Percentiles rank a stretch among this genome's conserved stretches.
Evolutionary conservation across 2,329 filamentous ascomycete genomes (phyloP).

Genomic region (Colletotrichum viniferum): DNA sequence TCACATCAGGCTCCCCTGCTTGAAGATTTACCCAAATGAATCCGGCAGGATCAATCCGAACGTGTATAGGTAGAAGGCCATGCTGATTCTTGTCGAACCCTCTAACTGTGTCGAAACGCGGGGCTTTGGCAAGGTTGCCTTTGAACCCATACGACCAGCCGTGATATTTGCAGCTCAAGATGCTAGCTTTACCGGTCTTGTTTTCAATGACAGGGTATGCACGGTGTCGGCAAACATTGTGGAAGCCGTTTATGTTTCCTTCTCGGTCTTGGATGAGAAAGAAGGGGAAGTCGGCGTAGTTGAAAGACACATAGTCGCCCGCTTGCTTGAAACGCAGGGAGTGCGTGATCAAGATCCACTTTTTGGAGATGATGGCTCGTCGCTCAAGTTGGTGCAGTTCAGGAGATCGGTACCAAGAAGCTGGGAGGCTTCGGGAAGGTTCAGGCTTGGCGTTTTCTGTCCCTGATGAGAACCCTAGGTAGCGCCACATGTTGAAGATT

Average conservation of each 20-base stretch:
- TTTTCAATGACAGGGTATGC: conserved; percentile 25
- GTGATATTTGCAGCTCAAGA: conserved; percentile 38
- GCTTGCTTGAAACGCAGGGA: conserved; percentile 21
- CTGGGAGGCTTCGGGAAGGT: conserved; percentile 25
- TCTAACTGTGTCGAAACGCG: conserved; percentile 40
- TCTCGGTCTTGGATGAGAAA: conserved; percentile 26
- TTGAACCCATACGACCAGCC: conserved; percentile 49
- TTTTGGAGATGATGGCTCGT: conserved; percentile 42
- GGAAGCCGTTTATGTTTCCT: conserved; percentile 23
- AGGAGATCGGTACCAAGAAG: conserved; percentile 26
- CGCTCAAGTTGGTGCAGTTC: conserved; percentile 45
- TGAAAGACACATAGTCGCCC: conserved; percentile 22
- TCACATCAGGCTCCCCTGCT: conserved; percentile 35
- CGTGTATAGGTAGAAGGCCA: conserved; percentile 39
- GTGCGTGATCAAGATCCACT: conserved; percentile 33
- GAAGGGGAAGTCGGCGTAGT: conserved; percentile 25
- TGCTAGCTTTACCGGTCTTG: conserved; percentile 18
- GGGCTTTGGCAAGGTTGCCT: conserved; percentile 46
- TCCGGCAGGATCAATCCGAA: conserved; percentile 47
- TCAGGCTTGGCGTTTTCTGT: neutral
- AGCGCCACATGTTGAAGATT: conserved; percentile 5
- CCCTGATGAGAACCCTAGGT: neutral
- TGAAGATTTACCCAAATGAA: conserved; percentile 60
- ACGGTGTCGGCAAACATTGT: conserved; percentile 25
- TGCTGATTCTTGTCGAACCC: conserved; percentile 43